A percentile compares a stretch with the other conserved stretches of the same genome.
phyloP scores from a whole-genome alignment of 1,284 basidiomycete species.

The Chalciporus sp. region DNA sequence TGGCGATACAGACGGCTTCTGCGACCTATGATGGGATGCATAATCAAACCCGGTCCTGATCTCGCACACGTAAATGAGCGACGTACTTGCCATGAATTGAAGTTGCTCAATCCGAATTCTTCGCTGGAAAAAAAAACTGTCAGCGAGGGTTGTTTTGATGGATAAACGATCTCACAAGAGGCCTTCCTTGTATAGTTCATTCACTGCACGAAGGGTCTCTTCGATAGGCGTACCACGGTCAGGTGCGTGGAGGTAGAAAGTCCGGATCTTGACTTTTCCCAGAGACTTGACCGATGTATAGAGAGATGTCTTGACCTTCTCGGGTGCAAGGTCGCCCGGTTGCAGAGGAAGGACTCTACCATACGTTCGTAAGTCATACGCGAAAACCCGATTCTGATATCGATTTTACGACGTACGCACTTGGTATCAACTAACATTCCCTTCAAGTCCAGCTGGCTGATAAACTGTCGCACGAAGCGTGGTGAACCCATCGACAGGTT shows the following conservation, averaged over 20 bases:
- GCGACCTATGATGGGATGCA: too few species aligned
- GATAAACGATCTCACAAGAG: constrained; percentile 37
- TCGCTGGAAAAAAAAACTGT: constrained; percentile 37
- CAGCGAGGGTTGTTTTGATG: not conserved
- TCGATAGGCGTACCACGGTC: constrained; percentile 30
- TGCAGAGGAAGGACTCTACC: constrained; percentile 26
- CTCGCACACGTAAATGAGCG: not conserved
- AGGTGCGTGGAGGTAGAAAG: constrained; percentile 31
- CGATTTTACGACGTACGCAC: constrained; percentile 10
- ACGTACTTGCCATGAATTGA: constrained; percentile 41
- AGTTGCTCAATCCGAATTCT: constrained; percentile 47
- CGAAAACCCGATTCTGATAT: not conserved
- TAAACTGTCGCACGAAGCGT: constrained; percentile 15
- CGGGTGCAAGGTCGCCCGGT: constrained; percentile 24
- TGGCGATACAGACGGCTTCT: constrained; percentile 36
- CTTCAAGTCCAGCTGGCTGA: constrained; percentile 30
- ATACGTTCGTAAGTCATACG: not conserved
- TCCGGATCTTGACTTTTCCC: constrained; percentile 22
- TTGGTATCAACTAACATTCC: constrained; percentile 36
- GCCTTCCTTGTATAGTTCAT: constrained; percentile 44
- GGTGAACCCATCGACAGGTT: too few species aligned
- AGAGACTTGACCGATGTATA: constrained; percentile 24
- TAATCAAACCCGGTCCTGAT: too few species aligned
- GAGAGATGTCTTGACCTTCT: constrained; percentile 25
- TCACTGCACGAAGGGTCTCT: constrained; percentile 42